Base-by-base conservation (phyloP, 176 grass and related monocot species). In the Oryza longistaminata region DNA sequence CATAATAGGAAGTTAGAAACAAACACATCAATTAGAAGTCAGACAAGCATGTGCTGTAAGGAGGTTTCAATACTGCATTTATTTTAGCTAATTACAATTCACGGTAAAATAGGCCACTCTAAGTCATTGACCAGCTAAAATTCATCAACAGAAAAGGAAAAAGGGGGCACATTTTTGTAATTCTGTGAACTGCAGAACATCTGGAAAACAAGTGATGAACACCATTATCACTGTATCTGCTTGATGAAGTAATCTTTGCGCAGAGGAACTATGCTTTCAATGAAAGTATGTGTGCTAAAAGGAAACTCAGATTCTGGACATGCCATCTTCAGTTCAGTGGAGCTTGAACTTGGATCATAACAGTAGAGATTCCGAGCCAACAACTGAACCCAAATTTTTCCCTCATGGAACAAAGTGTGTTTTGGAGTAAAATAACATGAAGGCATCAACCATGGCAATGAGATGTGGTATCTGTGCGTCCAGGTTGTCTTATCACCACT, bases 351-450 rank as follows among this genome's bases (percentile, higher is more conserved):
- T 81, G 89, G 85, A 76, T 91, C 89, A 55, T 76, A 84, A 12
- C 89, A 91, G 14, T 76, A 91, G 19, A 91, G 76, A 53, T 43
- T 87, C 43, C 81, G 78, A 71, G 89, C 89, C 71, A 87, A 84
- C 53, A 91, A n/a, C 64, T 91, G 89, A 39, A 91, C 89, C 89
- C 85, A 91, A 65, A 91, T 81, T 70, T 91, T 91, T 5, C 81
- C 81, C 4, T 87, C 85, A 71, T 91, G 85, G 52, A 70, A 87
- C 2, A 91, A 71, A 0, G 89, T 80, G 13, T 91, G 39, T 22
- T 84, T 91, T 15, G 89, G 89, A 66, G 89, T 87, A 68, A 91
- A 91, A 33, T 91, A 91, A 16, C 89, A 91, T 9, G 89, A 87
- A n/a, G 85, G 75, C 76, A 84, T 55, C 69, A 87, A 55, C 75